Base-by-base conservation (phyloP, 2,329 filamentous ascomycete genomes). In the Verticillium dahliae region DNA sequence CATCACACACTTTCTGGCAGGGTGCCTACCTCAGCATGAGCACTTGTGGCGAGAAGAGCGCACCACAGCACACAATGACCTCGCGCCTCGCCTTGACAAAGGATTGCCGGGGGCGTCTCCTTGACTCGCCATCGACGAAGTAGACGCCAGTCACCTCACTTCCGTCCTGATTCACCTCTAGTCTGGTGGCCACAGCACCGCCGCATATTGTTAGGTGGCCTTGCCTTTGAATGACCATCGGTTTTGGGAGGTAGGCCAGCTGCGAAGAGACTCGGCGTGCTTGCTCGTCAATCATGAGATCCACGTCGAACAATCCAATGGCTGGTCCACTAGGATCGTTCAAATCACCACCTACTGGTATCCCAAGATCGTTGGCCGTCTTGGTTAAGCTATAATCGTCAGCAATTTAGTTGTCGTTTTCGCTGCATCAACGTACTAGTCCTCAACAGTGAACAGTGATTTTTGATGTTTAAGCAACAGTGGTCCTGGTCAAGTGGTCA, bases 61-160 rank as follows among this genome's bases (percentile, higher is more conserved):
- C 64, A 3, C 72, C 71, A 11, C 64, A 66, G 62, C 69, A 71
- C 4, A 75, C 22, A 6, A 75, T 70, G 13, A 74, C 69, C 56
- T 74, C 73, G 1, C 71, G 65, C 3, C 62, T 62, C 1, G 69
- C 70, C 27, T 66, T 64, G 18, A 71, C 69, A 27, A 68, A 62
- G 52, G 62, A 65, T 7, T 68, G 62, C 5, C 39, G 64, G n/a
- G 15, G 27, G 6, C 15, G 39, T 3, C 41, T 56, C 59, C 61
- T 56, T 56, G 34, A 35, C 35, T 65, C 45, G 7, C 62, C 58
- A 34, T 65, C 31, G 4, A 62, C 34, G 18, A 71, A 45, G 56
- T 68, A 62, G 6, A 74, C 70, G 1, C 71, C 71, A 0, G 59
- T 67, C 5, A 68, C 72, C 34, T 57, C 55, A 14, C 61, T 62